These are phyloP conservation scores for Pelargonium nanum DNA, from an alignment of 345 rosid genomes.

Conservation along the genomic window DNA sequence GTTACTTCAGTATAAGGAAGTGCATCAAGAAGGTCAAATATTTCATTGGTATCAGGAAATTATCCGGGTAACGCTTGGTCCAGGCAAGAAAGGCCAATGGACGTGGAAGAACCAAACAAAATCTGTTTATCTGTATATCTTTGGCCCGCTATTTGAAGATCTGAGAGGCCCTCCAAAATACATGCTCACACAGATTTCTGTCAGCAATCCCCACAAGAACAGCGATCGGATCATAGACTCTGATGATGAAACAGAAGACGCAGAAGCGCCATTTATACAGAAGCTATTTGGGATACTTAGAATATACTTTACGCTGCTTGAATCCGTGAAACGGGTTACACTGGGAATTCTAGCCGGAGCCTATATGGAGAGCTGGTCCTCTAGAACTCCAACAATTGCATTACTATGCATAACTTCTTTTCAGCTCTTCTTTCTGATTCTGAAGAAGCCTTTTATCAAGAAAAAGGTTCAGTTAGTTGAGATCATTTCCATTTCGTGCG, in stretches of 20 bases:
- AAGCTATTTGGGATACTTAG: constrained; percentile 69
- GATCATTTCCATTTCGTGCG: constrained; percentile 49
- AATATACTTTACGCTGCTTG: constrained; percentile 64
- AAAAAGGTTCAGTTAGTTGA: constrained; percentile 84
- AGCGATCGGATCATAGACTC: constrained; percentile 54
- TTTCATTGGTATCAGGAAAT: constrained; percentile 91
- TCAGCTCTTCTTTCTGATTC: constrained; percentile 72
- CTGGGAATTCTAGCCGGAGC: constrained; percentile 61
- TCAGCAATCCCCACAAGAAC: constrained; percentile 21
- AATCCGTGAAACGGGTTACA: constrained; percentile 39
- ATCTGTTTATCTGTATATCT: constrained; percentile 30
- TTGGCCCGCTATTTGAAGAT: constrained; percentile 80
- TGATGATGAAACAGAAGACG: constrained; percentile 90
- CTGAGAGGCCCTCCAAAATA: constrained; percentile 93
- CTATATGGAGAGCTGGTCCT: constrained; percentile 28
- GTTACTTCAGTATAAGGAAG: constrained; percentile 86
- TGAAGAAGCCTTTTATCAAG: constrained; percentile 85
- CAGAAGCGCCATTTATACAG: constrained; percentile 84
- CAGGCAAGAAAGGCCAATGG: constrained; percentile 96
- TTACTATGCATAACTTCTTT: constrained; percentile 52
- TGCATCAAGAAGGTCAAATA: constrained; percentile 69
- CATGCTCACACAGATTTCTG: constrained; percentile 82
- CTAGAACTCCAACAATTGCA: constrained; percentile 35
- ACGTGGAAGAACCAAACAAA: constrained; percentile 57
- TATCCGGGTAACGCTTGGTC: constrained; percentile 73